Evolutionary conservation across 495 filamentous ascomycete species (phyloP).

Genomic region (Lindgomyces ingoldianus): DNA sequence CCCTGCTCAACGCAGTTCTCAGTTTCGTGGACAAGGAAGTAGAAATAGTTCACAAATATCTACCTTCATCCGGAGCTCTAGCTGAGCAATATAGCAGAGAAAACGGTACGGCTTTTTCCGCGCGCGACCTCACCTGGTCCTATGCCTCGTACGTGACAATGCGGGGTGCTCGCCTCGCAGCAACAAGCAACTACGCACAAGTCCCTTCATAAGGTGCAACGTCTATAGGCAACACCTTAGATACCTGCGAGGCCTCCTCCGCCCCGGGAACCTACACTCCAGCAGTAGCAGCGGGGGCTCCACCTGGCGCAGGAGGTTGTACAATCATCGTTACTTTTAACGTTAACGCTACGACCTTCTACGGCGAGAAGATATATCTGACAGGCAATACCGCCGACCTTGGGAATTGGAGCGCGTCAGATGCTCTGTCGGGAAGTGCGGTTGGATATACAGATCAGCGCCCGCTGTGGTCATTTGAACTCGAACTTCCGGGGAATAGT

Average conservation of each 20-base stretch:
- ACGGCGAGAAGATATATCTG: conserved; percentile 62
- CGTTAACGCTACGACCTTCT: conserved; percentile 55
- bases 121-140: conserved; percentile 69
- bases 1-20: conserved; percentile 55
- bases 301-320: conserved; percentile 47
- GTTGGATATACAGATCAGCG: conserved; percentile 54
- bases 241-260: conserved; percentile 55
- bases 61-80: conserved; percentile 54
- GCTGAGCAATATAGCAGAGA: conserved; percentile 62
- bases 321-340: conserved; percentile 57
- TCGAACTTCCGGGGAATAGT: conserved; percentile 54
- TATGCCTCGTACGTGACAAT: conserved; percentile 65
- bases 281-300: conserved; percentile 59
- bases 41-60: conserved; percentile 53
- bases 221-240: conserved; percentile 53
- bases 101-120: conserved; percentile 55
- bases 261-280: conserved; percentile 61
- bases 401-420: conserved; percentile 52
- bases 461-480: conserved; percentile 58
- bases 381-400: conserved; percentile 57
- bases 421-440: conserved; percentile 52
- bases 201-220: conserved; percentile 56
- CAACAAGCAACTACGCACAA: conserved; percentile 49
- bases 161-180: conserved; percentile 48
- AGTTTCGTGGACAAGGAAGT: conserved; percentile 66